Conservation (phyloP, 495 filamentous ascomycete species). For the Trichodelitschia bisporula region DNA sequence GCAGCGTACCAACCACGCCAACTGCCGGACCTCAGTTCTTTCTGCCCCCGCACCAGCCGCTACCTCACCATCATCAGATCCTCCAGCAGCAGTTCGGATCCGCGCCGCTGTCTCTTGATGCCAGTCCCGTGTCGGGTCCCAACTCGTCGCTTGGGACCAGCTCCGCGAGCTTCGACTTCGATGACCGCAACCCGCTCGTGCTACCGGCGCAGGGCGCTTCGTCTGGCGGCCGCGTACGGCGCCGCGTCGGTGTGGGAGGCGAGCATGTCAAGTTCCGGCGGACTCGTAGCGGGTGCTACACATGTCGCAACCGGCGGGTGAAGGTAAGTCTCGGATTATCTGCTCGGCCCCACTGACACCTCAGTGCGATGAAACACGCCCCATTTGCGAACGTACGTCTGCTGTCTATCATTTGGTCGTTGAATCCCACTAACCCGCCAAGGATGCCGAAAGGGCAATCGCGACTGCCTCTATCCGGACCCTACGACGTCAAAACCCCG, state of each 20-base stretch:
- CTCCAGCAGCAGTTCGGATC: too few relatives aligned
- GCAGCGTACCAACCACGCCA: too few relatives aligned
- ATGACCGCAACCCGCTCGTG: constrained; percentile 5
- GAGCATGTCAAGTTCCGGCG: constrained; percentile 86
- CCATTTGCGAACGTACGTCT: constrained; percentile 54
- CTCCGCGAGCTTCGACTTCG: too few relatives aligned
- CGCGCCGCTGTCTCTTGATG: too few relatives aligned
- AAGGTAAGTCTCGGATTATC: constrained; percentile 31
- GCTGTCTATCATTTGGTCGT: neutral
- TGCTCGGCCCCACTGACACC: neutral
- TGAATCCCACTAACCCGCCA: too few relatives aligned
- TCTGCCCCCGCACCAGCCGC: too few relatives aligned
- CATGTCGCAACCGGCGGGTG: constrained; percentile 68
- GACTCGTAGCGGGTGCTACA: constrained; percentile 85
- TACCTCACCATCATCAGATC: too few relatives aligned
- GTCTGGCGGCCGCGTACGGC: constrained; percentile 7
- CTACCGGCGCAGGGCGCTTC: constrained; percentile 3
- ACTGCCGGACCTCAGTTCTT: too few relatives aligned
- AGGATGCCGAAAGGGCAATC: constrained; percentile 68
- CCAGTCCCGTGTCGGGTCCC: too few relatives aligned
- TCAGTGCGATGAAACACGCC: constrained; percentile 71
- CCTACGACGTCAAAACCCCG: constrained; percentile 29
- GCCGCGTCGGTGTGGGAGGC: constrained; percentile 17
- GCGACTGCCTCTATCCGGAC: constrained; percentile 67
- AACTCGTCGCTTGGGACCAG: too few relatives aligned